A percentile compares a stretch with the other conserved stretches of the same genome.
Evolutionary conservation across 306 rosid genomes (phyloP).

Genomic region (Pueraria montana): DNA sequence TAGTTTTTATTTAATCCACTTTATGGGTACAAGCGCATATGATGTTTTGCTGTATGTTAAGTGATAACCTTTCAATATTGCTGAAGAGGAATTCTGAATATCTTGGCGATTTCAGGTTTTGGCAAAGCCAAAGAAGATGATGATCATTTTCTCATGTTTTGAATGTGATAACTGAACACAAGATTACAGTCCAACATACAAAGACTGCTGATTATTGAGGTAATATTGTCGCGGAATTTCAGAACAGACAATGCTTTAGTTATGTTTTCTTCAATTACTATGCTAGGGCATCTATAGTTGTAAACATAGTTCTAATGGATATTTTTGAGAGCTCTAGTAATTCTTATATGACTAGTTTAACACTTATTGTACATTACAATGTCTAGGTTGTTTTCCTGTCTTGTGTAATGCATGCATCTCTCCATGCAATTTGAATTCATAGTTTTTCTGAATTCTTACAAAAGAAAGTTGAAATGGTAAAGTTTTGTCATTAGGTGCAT

Average conservation of each 20-base stretch:
- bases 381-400: constrained; percentile 33
- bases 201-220: constrained; percentile 68
- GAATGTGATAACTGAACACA: constrained; percentile 55
- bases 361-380: constrained; percentile 40
- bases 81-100: constrained; percentile 48
- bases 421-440: constrained; percentile 20
- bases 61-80: constrained; percentile 25
- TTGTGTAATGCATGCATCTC: constrained; percentile 35
- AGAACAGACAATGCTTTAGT: constrained; percentile 48
- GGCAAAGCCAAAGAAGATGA: constrained; percentile 51
- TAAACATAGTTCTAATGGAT: constrained; percentile 54
- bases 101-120: constrained; percentile 69
- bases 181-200: constrained; percentile 55
- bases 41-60: not conserved
- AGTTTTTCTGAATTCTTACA: constrained; percentile 22
- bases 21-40: not conserved
- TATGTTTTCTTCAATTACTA: constrained; percentile 46
- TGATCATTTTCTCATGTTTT: constrained; percentile 51
- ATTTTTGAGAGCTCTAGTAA: constrained; percentile 44
- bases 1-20: constrained; percentile 12
- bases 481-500: constrained; percentile 23
- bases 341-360: constrained; percentile 21
- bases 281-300: constrained; percentile 52
- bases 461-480: constrained; percentile 21
- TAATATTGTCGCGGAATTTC: constrained; percentile 65